These are phyloP conservation scores for Holtermanniella nyarrowii DNA, from an alignment of 768 basidiomycete species.

Conservation along the genomic window DNA sequence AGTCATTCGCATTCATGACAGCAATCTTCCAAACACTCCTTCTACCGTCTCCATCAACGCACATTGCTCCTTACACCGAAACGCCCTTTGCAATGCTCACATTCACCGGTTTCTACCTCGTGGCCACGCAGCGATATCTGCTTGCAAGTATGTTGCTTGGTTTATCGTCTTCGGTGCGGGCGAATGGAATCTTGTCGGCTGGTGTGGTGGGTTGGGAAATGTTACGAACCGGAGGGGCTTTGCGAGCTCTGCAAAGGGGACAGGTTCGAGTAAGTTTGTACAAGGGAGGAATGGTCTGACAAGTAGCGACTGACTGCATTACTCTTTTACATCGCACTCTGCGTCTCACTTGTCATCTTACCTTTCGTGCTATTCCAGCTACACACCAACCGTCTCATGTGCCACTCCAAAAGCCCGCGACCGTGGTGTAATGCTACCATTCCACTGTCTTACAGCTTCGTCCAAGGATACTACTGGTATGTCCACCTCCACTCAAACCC, in stretches of 20 bases:
- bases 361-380: slow-evolving; percentile 69
- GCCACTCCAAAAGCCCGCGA: slow-evolving; percentile 37
- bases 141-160: slow-evolving; percentile 18
- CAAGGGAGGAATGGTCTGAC: too few relatives aligned
- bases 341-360: slow-evolving; percentile 47
- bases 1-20: slow-evolving; percentile 53
- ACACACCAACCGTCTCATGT: slow-evolving; percentile 59
- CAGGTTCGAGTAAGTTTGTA: background rate
- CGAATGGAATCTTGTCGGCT: slow-evolving; percentile 29
- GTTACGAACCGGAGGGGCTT: background rate
- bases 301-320: background rate
- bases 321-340: slow-evolving; percentile 42
- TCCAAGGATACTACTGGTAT: slow-evolving; percentile 70
- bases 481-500: slow-evolving; percentile 2
- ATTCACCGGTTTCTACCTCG: slow-evolving; percentile 50
- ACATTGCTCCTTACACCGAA: slow-evolving; percentile 67
- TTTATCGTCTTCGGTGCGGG: slow-evolving; percentile 20
- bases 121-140: slow-evolving; percentile 5
- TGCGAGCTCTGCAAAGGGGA: background rate
- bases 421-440: slow-evolving; percentile 57
- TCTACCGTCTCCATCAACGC: slow-evolving; percentile 66
- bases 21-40: slow-evolving; percentile 57
- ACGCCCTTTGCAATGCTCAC: slow-evolving; percentile 76
- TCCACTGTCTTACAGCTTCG: slow-evolving; percentile 70
- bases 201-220: slow-evolving; percentile 16